phyloP scores from a whole-genome alignment of 805 yeast species.

The Wickerhamomyces tratensis region DNA sequence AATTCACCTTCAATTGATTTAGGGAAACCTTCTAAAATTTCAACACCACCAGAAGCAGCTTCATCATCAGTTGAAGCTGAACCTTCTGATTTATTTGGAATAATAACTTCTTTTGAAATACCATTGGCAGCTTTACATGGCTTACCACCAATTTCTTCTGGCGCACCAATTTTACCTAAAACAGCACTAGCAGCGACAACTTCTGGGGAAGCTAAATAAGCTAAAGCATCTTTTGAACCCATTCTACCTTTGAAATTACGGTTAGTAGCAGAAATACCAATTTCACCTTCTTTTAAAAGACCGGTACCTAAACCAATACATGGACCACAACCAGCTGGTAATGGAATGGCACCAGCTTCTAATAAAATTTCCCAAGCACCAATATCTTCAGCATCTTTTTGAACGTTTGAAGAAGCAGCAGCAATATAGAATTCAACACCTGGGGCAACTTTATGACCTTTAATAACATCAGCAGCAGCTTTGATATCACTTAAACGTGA shows the following conservation, averaged over 20 bases:
- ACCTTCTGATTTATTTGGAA: slow-evolving; percentile 22
- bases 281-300: slow-evolving; percentile 87
- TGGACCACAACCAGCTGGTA: slow-evolving; percentile 99
- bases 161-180: slow-evolving; percentile 89
- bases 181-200: slow-evolving; percentile 98
- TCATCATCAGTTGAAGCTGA: slow-evolving; percentile 18
- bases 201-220: slow-evolving; percentile 94
- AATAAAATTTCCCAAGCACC: slow-evolving; percentile 91
- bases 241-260: slow-evolving; percentile 98
- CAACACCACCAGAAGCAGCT: slow-evolving; percentile 39
- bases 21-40: slow-evolving; percentile 87
- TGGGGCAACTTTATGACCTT: slow-evolving; percentile 71
- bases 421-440: slow-evolving; percentile 96
- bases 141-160: slow-evolving; percentile 71
- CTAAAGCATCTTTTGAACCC: slow-evolving; percentile 96
- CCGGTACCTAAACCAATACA: slow-evolving; percentile 98
- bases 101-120: slow-evolving; percentile 28
- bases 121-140: slow-evolving; percentile 41
- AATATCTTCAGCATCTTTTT: slow-evolving; percentile 77
- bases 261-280: slow-evolving; percentile 97
- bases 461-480: slow-evolving; percentile 86
- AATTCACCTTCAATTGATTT: slow-evolving; percentile 82
- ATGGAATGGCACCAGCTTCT: slow-evolving; percentile 88
- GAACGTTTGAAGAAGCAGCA: slow-evolving; percentile 92
- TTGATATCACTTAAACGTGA: slow-evolving; percentile 86